phyloP scores from a whole-genome alignment of 176 grass and related monocot genomes.

The Cenchrus americanus region DNA sequence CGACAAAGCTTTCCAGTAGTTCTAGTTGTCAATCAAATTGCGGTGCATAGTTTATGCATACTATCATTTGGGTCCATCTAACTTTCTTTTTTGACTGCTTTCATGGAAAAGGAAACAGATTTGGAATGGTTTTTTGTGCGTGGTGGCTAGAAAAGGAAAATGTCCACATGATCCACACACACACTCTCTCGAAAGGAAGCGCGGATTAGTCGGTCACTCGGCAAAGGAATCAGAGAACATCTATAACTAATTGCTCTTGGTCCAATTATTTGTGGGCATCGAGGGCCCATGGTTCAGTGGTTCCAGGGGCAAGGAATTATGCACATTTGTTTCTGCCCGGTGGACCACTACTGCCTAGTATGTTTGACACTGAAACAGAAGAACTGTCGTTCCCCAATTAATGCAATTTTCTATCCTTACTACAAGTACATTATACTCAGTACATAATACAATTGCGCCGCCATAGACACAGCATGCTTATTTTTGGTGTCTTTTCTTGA shows the following conservation, averaged over 20 bases:
- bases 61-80: slow-evolving; percentile 27
- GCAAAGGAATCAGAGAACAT: slow-evolving; percentile 45
- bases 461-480: not conserved
- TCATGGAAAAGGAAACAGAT: slow-evolving; percentile 38
- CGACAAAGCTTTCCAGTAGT: slow-evolving; percentile 27
- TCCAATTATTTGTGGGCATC: slow-evolving; percentile 43
- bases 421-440: not conserved
- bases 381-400: not conserved
- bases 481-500: not conserved
- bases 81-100: slow-evolving; percentile 49
- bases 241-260: slow-evolving; percentile 30
- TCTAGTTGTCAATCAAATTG: slow-evolving; percentile 32
- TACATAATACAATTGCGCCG: not conserved
- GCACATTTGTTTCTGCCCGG: slow-evolving; percentile 41
- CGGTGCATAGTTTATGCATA: not conserved
- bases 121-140: slow-evolving; percentile 3
- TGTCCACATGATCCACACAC: slow-evolving; percentile 47
- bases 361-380: slow-evolving; percentile 43
- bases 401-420: not conserved
- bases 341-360: slow-evolving; percentile 46
- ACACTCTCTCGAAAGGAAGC: slow-evolving; percentile 15
- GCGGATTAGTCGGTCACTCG: slow-evolving; percentile 18
- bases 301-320: slow-evolving; percentile 48
- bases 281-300: slow-evolving; percentile 42
- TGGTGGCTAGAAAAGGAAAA: slow-evolving; percentile 29